A percentile compares a stretch with the other conserved stretches of the same genome.
Evolutionary conservation across 2,329 filamentous ascomycete species (phyloP).

Genomic region (Neofusicoccum parvum): DNA sequence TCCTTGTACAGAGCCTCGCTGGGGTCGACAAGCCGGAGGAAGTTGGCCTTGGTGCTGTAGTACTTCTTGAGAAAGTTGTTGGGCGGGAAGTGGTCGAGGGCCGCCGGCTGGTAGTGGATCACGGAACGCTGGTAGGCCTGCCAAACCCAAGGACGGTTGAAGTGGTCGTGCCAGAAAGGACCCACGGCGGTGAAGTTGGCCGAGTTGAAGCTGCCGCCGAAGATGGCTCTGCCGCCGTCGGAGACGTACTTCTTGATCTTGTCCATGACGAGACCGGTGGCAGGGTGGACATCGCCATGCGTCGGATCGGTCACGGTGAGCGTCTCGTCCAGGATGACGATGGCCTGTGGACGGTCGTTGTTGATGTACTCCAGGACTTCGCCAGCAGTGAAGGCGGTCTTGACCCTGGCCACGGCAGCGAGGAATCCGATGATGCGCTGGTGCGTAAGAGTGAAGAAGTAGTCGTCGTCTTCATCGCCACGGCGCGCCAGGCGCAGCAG

Average conservation of each 20-base stretch:
- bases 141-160: not conserved
- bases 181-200: not conserved
- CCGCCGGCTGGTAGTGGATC: not conserved
- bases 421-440: not conserved
- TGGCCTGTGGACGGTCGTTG: not conserved
- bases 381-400: not conserved
- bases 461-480: not conserved
- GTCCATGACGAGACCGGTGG: not conserved
- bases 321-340: not conserved
- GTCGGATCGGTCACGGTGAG: not conserved
- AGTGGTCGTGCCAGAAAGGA: not conserved
- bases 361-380: not conserved
- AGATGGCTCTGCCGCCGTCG: not conserved
- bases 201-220: not conserved
- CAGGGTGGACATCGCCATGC: not conserved
- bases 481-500: not conserved
- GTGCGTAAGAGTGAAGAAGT: not conserved
- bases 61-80: slow-evolving; percentile 1
- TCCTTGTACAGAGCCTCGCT: not conserved
- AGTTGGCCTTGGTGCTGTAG: not conserved
- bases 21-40: not conserved
- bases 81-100: not conserved
- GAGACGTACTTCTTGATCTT: not conserved
- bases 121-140: not conserved
- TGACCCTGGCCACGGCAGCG: not conserved